These are phyloP conservation scores for Scutellaria galericulata DNA, from an alignment of 257 asterid species.

Conservation along the genomic window DNA sequence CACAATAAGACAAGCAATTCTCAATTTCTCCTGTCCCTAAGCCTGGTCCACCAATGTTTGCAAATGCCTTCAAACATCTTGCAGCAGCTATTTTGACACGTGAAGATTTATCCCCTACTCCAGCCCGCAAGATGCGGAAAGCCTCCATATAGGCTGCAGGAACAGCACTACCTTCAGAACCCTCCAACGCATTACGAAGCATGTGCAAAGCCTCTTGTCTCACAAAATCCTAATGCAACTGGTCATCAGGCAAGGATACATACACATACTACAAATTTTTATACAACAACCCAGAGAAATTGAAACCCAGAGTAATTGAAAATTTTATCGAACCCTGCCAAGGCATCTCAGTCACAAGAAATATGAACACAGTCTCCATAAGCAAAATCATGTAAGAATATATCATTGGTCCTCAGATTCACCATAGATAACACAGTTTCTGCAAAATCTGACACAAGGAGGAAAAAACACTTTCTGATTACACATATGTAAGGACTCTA, in stretches of 20 bases:
- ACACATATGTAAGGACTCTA: constrained; percentile 18
- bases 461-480: constrained; percentile 20
- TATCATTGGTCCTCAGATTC: constrained; percentile 11
- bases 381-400: neutral
- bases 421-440: constrained; percentile 16
- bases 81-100: constrained; percentile 96
- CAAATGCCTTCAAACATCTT: constrained; percentile 90
- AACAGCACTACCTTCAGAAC: constrained; percentile 84
- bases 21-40: constrained; percentile 90
- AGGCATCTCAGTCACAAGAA: constrained; percentile 12
- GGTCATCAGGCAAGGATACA: constrained; percentile 36
- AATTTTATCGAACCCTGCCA: constrained; percentile 4
- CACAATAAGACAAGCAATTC: constrained; percentile 74
- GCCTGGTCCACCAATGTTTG: constrained; percentile 94
- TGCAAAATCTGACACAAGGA: constrained; percentile 26
- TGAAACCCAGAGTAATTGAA: constrained; percentile 19
- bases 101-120: constrained; percentile 81
- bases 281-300: neutral
- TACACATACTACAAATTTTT: neutral
- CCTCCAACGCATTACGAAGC: constrained; percentile 98
- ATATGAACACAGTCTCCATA: constrained; percentile 33
- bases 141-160: constrained; percentile 85
- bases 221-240: constrained; percentile 80
- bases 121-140: constrained; percentile 81
- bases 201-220: constrained; percentile 93